phyloP scores from a whole-genome alignment of 164 flowering plant genomes.

The Dillenia suffruticosa region DNA sequence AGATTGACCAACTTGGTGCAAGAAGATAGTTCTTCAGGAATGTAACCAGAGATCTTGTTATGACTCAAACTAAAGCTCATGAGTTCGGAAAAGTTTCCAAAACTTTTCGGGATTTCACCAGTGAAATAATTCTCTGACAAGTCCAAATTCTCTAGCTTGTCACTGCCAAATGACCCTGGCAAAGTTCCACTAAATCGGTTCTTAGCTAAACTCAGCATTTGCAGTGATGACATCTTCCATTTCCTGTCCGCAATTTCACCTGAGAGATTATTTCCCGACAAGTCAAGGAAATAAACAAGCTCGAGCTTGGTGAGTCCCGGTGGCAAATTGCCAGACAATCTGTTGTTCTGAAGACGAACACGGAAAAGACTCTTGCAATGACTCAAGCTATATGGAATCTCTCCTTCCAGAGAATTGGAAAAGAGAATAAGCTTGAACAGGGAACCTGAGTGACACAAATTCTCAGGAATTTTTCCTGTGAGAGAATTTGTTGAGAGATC shows the following conservation, averaged over 20 bases:
- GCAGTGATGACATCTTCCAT: conserved; percentile 69
- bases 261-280: conserved; percentile 54
- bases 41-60: conserved; percentile 56
- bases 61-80: conserved; percentile 42
- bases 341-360: conserved; percentile 65
- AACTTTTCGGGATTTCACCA: conserved; percentile 42
- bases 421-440: conserved; percentile 80
- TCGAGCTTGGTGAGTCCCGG: conserved; percentile 47
- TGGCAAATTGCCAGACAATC: conserved; percentile 51
- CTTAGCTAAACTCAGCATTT: conserved; percentile 59
- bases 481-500: conserved; percentile 83
- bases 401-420: conserved; percentile 59
- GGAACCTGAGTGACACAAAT: conserved; percentile 43
- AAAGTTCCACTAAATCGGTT: conserved; percentile 54
- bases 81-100: conserved; percentile 45
- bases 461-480: conserved; percentile 58
- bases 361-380: conserved; percentile 59
- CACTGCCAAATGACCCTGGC: conserved; percentile 52
- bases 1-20: conserved; percentile 62
- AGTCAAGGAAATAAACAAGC: conserved; percentile 62
- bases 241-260: conserved; percentile 40
- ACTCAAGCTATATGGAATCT: conserved; percentile 41
- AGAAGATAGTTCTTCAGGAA: conserved; percentile 52
- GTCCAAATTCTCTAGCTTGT: conserved; percentile 54
- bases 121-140: conserved; percentile 61